Conservation (phyloP, 2,329 filamentous ascomycete genomes). For the Colletotrichum sp. region DNA sequence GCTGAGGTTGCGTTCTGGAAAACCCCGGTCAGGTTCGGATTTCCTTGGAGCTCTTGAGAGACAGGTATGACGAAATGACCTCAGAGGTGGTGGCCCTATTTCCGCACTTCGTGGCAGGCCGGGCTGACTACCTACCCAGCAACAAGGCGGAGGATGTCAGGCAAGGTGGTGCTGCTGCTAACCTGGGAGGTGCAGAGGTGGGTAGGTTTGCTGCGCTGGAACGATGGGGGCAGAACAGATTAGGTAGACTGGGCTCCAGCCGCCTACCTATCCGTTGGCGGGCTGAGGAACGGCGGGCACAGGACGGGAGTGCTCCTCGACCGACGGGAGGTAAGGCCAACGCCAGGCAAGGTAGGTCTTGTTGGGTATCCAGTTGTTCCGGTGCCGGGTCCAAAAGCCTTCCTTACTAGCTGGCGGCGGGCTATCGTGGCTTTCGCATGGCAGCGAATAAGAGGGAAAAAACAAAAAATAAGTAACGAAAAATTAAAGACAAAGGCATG, state of each 20-base stretch:
- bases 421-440: background rate
- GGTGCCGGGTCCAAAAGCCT: background rate
- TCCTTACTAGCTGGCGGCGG: too few species aligned
- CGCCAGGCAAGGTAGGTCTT: too few species aligned
- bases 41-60: background rate
- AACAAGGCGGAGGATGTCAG: background rate
- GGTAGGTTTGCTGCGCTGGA: background rate
- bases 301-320: background rate
- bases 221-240: too few species aligned
- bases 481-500: background rate
- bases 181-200: background rate
- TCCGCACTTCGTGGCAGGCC: background rate
- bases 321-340: too few species aligned
- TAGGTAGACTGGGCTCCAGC: too few species aligned
- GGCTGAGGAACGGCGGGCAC: background rate
- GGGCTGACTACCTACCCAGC: background rate
- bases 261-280: background rate
- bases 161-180: background rate
- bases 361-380: background rate
- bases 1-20: background rate
- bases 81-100: background rate
- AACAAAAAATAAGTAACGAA: background rate
- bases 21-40: background rate
- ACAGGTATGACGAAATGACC: conserved; percentile 10
- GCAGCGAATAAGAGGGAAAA: background rate